These are phyloP conservation scores for Flaveria linearis DNA, from an alignment of 129 eudicot genomes.

Conservation along the genomic window DNA sequence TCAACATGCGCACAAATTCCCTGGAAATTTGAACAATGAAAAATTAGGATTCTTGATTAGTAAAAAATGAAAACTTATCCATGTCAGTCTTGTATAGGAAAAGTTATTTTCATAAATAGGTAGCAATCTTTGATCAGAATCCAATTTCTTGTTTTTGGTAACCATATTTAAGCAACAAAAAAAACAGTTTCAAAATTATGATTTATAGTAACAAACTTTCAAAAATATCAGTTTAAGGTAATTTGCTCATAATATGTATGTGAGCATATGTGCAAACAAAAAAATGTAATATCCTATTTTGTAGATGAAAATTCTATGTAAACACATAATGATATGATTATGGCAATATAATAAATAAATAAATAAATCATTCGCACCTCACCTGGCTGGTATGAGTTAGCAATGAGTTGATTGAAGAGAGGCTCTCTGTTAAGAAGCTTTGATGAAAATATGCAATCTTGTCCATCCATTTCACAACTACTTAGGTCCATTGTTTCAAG, in stretches of 20 bases:
- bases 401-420: no score
- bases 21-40: conserved; percentile 38
- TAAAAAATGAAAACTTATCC: neutral
- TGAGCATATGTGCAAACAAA: neutral
- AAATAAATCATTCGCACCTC: conserved; percentile 68
- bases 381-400: no score
- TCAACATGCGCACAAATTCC: conserved; percentile 96
- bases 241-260: no score
- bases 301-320: neutral
- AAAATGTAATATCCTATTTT: neutral
- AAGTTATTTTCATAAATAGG: no score
- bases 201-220: no score
- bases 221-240: no score
- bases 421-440: no score
- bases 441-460: conserved; percentile 52
- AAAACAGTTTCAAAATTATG: no score
- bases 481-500: conserved; percentile 36
- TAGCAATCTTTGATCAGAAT: no score
- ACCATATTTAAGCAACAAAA: no score
- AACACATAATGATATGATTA: neutral
- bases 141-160: no score
- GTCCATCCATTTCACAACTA: conserved; percentile 31
- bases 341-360: neutral
- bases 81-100: no score
- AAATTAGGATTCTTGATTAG: neutral